These are phyloP conservation scores for Tuber magnatum DNA, from an alignment of 495 filamentous ascomycete species.

Conservation along the genomic window DNA sequence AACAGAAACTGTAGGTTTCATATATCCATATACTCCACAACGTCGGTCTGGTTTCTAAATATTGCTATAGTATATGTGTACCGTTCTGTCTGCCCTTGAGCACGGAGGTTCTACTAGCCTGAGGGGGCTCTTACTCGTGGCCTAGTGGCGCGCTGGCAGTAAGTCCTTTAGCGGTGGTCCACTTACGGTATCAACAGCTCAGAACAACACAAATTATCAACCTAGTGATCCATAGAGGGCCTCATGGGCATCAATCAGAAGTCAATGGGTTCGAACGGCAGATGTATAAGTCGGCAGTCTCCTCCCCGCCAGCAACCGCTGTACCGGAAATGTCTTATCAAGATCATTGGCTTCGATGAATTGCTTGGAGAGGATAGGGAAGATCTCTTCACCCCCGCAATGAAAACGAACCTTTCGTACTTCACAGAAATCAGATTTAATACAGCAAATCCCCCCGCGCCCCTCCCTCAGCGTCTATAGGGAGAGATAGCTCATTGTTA, in stretches of 20 bases:
- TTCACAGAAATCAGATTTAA: conserved; percentile 17
- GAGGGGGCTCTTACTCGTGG: neutral
- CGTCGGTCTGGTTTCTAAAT: neutral
- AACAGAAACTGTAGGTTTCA: neutral
- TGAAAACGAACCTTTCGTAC: conserved; percentile 9
- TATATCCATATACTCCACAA: neutral
- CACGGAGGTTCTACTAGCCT: neutral
- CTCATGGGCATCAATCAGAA: neutral
- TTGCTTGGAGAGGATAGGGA: neutral
- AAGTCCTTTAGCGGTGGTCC: neutral
- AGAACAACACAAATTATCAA: neutral
- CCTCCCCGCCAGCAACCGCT: neutral
- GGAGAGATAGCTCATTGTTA: conserved; percentile 17
- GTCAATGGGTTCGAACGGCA: neutral
- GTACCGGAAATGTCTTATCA: neutral
- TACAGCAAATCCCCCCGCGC: conserved; percentile 8
- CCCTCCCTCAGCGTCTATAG: conserved; percentile 9
- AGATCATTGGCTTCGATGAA: neutral
- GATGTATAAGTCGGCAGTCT: neutral
- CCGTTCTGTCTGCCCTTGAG: neutral
- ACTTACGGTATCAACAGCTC: neutral
- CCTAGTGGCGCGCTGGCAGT: neutral
- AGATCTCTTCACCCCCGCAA: conserved; percentile 18
- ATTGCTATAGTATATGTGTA: neutral
- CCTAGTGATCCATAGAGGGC: neutral